Percentiles rank a stretch among this genome's conserved stretches.
Conservation (phyloP, 2,329 filamentous ascomycete species). For the Paraphoma sp. region DNA sequence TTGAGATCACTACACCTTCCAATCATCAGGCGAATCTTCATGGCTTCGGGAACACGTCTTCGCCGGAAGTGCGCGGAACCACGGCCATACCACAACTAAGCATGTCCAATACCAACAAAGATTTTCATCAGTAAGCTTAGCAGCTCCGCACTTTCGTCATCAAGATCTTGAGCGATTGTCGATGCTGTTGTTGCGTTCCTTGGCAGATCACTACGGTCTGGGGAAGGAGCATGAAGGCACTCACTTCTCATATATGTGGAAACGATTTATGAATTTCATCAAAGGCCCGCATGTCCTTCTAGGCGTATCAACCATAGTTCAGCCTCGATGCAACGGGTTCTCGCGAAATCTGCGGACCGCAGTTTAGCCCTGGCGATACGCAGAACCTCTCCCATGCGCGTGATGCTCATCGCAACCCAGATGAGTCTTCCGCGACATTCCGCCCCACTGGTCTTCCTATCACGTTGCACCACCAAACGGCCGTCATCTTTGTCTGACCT, state of each 20-base stretch:
- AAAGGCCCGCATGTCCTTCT: no score
- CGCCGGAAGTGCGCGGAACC: neutral
- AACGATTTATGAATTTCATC: no score
- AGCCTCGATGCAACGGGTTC: neutral
- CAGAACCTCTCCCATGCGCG: neutral
- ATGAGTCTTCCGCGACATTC: conserved; percentile 6
- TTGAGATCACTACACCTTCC: neutral
- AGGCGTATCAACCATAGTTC: neutral
- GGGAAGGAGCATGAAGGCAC: neutral
- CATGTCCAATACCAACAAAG: conserved; percentile 1
- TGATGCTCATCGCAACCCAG: neutral
- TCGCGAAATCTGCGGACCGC: neutral
- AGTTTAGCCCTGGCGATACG: neutral
- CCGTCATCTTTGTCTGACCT: conserved; percentile 2
- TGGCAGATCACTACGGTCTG: neutral
- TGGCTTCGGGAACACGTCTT: neutral
- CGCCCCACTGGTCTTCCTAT: conserved; percentile 12
- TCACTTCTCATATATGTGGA: no score
- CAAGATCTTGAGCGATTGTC: neutral
- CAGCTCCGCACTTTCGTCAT: neutral
- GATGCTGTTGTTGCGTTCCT: neutral
- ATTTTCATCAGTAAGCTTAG: conserved; percentile 3
- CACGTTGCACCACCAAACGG: neutral
- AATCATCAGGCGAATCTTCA: neutral
- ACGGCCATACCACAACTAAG: neutral